Percentiles rank a stretch among this genome's conserved stretches.
phyloP scores from a whole-genome alignment of 2,329 filamentous ascomycete genomes.

The Exophiala bonariae region DNA sequence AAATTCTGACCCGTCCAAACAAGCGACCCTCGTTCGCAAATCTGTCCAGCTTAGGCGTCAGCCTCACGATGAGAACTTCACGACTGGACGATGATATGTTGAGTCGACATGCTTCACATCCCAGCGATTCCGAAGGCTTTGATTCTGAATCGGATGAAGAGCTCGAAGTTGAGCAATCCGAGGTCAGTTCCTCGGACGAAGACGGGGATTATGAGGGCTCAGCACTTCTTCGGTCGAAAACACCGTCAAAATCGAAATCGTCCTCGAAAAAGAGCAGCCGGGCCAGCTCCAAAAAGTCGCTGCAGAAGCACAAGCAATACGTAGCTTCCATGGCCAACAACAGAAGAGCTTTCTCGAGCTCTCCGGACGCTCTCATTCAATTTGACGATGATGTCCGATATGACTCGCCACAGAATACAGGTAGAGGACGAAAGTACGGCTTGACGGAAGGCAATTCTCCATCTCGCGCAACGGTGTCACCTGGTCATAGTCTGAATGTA shows the following conservation, averaged over 20 bases:
- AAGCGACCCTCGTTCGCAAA: conserved; percentile 50
- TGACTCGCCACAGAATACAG: neutral
- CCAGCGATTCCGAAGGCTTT: conserved; percentile 48
- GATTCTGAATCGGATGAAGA: conserved; percentile 23
- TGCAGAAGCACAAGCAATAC: conserved; percentile 8
- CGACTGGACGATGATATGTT: conserved; percentile 65
- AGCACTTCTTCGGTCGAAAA: conserved; percentile 1
- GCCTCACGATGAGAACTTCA: conserved; percentile 74
- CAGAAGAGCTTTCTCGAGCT: conserved; percentile 1
- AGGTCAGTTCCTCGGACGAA: conserved; percentile 31
- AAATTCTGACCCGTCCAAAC: conserved; percentile 62
- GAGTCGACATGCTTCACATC: conserved; percentile 44
- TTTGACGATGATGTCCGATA: conserved; percentile 13
- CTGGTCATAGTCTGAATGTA: conserved; percentile 2
- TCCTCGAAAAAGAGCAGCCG: conserved; percentile 27
- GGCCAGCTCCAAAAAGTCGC: conserved; percentile 22
- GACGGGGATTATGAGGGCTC: conserved; percentile 34
- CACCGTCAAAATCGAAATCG: conserved; percentile 7
- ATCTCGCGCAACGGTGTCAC: conserved; percentile 1
- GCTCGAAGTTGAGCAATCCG: conserved; percentile 14
- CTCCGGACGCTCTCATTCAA: conserved; percentile 6
- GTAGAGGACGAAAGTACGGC: conserved; percentile 5
- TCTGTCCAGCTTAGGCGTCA: conserved; percentile 59
- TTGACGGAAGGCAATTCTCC: neutral
- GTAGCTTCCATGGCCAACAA: neutral